Base-by-base conservation (phyloP, 345 rosid genomes). In the Ailanthus altissimus region DNA sequence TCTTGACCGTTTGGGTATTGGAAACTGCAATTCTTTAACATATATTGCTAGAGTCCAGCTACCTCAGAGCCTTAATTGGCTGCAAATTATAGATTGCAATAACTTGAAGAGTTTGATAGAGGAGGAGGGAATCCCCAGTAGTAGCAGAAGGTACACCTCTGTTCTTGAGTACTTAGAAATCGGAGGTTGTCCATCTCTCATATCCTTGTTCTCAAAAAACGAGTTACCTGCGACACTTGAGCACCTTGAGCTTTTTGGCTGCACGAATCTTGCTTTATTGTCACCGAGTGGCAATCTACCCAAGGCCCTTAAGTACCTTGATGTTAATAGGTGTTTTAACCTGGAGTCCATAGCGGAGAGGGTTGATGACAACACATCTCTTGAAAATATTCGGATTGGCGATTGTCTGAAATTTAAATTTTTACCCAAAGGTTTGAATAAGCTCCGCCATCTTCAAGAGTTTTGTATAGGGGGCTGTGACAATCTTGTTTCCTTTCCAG, bases 401-500 rank as follows among this genome's bases (percentile, higher is more conserved):
- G n/a, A 16, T 49, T 70, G 70, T 51, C 6, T 0, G 0, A 70
- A 60, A 12, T 45, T 77, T 40, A 18, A 8, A 46, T 21, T 21
- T 45, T 59, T 77, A 36, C 69, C n/a, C 3, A 7, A 70, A 0
- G 28, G 42, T 38, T 6, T 70, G 62, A 3, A 38, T 5, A 36
- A 70, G 15, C 62, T 70, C 47, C 0, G 2, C 12, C 38, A 47
- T 66, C 77, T 79, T 6, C 56, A 3, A 26, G 5, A 45, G 2
- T 5, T 79, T 20, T 0, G 5, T 0, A 18, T 79, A 13, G 7
- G 5, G 2, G 1, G 0, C 8, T 66, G 81, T 32, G 23, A 62
- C 18, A 26, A 69, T 46, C 45, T 79, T 40, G 75, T 74, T 4
- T 67, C 70, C 63, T 74, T 79, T 23, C 49, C 36, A n/a, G n/a